phyloP scores from a whole-genome alignment of 2,329 filamentous ascomycete genomes.

The Xylariaceae sp. region DNA sequence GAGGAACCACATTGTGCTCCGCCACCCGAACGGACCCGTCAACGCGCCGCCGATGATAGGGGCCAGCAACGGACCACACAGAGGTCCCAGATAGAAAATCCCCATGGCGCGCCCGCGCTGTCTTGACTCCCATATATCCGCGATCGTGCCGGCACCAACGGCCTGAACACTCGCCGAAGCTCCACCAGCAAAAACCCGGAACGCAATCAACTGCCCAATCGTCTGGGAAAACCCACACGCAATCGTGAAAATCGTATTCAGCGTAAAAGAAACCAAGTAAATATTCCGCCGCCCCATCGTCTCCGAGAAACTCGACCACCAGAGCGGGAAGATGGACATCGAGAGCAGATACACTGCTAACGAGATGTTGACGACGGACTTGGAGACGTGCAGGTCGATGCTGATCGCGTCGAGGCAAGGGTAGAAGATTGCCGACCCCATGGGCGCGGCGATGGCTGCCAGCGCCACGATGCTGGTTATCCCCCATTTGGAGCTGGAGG shows the following conservation, averaged over 20 bases:
- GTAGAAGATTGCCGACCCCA: slow-evolving; percentile 81
- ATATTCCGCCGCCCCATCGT: slow-evolving; percentile 69
- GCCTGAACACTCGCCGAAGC: slow-evolving; percentile 78
- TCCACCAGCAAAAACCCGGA: slow-evolving; percentile 70
- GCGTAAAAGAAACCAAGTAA: slow-evolving; percentile 68
- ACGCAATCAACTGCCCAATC: slow-evolving; percentile 72
- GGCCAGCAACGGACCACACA: slow-evolving; percentile 69
- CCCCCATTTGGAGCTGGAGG: slow-evolving; percentile 73
- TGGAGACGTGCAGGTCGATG: slow-evolving; percentile 55
- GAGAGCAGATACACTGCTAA: slow-evolving; percentile 77
- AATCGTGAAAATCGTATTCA: slow-evolving; percentile 69
- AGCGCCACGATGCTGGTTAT: slow-evolving; percentile 75
- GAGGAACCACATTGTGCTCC: slow-evolving; percentile 74
- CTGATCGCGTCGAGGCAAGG: slow-evolving; percentile 68
- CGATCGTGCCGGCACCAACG: slow-evolving; percentile 78
- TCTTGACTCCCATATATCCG: slow-evolving; percentile 71
- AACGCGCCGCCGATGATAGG: slow-evolving; percentile 74
- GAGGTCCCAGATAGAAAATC: slow-evolving; percentile 74
- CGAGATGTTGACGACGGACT: slow-evolving; percentile 69
- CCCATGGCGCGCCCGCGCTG: slow-evolving; percentile 79
- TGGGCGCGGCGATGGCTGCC: slow-evolving; percentile 72
- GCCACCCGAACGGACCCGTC: slow-evolving; percentile 67
- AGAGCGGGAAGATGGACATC: slow-evolving; percentile 81
- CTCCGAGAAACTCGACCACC: slow-evolving; percentile 84
- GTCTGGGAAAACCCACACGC: slow-evolving; percentile 65